phyloP scores from a whole-genome alignment of 1,284 basidiomycete genomes.

The Trichosporon asahii region DNA sequence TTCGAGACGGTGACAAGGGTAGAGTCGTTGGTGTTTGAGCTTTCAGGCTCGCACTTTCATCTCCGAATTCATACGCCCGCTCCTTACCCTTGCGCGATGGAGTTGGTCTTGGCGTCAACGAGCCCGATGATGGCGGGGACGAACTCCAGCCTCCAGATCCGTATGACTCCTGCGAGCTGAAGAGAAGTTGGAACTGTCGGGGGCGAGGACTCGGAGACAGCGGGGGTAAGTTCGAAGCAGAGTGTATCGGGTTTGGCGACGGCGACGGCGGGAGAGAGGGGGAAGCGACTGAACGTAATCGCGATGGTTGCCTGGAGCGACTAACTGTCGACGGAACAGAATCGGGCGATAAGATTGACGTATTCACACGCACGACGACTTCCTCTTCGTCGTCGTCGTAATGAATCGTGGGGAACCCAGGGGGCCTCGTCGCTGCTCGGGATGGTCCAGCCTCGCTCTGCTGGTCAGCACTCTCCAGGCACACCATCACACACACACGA shows the following conservation, averaged over 20 bases:
- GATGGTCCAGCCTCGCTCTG: conserved; percentile 2
- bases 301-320: conserved; percentile 5
- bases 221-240: conserved; percentile 64
- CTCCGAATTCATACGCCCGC: background rate
- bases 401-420: background rate
- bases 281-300: conserved; percentile 4
- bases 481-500: background rate
- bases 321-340: background rate
- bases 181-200: background rate
- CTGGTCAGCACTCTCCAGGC: background rate
- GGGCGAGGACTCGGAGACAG: background rate
- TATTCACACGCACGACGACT: background rate
- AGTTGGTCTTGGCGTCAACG: background rate
- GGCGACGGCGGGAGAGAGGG: conserved; percentile 2
- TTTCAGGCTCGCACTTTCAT: background rate
- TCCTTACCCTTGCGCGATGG: conserved; percentile 12
- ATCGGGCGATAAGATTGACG: conserved; percentile 4
- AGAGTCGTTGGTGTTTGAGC: background rate
- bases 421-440: background rate
- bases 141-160: conserved; percentile 7
- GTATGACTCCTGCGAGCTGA: background rate
- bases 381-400: background rate
- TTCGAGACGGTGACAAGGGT: background rate
- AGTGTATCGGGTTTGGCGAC: conserved; percentile 78
- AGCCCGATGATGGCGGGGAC: background rate